Evolutionary conservation across 2,329 filamentous ascomycete species (phyloP), one percentile per base, ranked within the genome.

Genomic region (Emericellopsis cladophorae): DNA sequence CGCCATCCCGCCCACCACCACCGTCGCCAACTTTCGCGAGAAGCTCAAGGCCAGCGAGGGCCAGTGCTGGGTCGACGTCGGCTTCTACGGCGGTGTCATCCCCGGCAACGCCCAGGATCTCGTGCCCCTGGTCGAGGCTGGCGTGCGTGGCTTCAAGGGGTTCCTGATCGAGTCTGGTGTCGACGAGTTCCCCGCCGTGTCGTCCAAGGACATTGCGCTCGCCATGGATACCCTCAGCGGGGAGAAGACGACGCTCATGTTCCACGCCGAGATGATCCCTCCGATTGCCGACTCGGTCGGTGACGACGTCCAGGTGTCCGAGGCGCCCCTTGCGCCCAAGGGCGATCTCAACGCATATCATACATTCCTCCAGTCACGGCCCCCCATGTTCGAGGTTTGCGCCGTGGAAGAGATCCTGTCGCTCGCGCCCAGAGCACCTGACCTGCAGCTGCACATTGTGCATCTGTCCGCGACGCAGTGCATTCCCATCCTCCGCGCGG

Each of bases 251-350:
- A 94, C 88, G 0, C 78, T 96, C 52, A 96, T 98, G 90, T 98
- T 98, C 67, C 92, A 98, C 57, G 92, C 92, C 42, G 92, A 98
- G 62, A 96, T 95, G 88, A 81, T 93, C 11, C 88, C 90, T n/a
- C 85, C 87, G 15, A 84, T 89, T 49, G 65, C 84, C 39, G 76
- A 78, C 49, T 88, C 85, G 0, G 83, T 89, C 2, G 83, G 84
- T 40, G 86, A 92, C 57, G 77, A 79, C 22, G 79, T 87, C 4
- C 81, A 85, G 52, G 62, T 65, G 22, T 84, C 84, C 0, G 67
- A 74, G 7, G 76, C 85, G 15, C 84, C 85, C 0, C 64, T 83
- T 7, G 75, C 74, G 1, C 85, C 85, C 4, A 70, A 72, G 23
- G 87, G 86, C 14, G 77, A 82, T 10, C 66, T 89, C 22, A 81